Evolutionary conservation across 768 basidiomycete species (phyloP).

Genomic region (Tephrocybe sp.): DNA sequence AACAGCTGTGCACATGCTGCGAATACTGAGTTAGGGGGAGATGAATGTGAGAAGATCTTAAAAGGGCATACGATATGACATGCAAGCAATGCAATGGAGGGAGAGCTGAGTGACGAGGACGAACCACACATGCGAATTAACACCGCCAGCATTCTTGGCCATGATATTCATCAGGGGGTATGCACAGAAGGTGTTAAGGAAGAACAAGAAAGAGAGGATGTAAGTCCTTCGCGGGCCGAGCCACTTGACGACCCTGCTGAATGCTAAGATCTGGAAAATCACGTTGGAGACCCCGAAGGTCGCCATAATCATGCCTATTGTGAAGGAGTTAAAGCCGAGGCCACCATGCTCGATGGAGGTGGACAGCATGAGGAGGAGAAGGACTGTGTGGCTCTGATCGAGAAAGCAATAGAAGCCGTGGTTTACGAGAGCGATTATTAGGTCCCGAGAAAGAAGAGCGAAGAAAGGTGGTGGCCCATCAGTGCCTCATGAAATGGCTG

Average conservation of each 20-base stretch:
- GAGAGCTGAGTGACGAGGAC: constrained; percentile 27
- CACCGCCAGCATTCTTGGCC: constrained; percentile 25
- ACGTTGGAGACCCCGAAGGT: constrained; percentile 37
- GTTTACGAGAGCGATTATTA: constrained; percentile 42
- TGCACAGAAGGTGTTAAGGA: constrained; percentile 28
- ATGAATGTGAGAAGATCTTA: neutral
- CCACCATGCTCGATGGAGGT: constrained; percentile 44
- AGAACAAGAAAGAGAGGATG: constrained; percentile 26
- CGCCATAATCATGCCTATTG: constrained; percentile 40
- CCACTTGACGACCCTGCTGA: constrained; percentile 29
- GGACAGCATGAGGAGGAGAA: constrained; percentile 47
- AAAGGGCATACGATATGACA: constrained; percentile 36
- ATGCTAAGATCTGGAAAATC: constrained; percentile 32
- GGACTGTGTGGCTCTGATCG: constrained; percentile 36
- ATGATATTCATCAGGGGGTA: constrained; percentile 41
- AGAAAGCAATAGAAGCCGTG: constrained; percentile 42
- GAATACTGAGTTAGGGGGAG: neutral
- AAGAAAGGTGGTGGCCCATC: constrained; percentile 20
- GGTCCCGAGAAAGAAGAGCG: constrained; percentile 25
- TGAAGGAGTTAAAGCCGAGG: constrained; percentile 36
- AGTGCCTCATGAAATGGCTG: constrained; percentile 5
- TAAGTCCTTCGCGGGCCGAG: constrained; percentile 38
- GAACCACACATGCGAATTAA: constrained; percentile 29
- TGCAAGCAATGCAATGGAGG: constrained; percentile 27
- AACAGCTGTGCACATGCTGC: constrained; percentile 17